Base-by-base conservation (phyloP, 176 grass and related monocot species). In the Sorghum bicolor region DNA sequence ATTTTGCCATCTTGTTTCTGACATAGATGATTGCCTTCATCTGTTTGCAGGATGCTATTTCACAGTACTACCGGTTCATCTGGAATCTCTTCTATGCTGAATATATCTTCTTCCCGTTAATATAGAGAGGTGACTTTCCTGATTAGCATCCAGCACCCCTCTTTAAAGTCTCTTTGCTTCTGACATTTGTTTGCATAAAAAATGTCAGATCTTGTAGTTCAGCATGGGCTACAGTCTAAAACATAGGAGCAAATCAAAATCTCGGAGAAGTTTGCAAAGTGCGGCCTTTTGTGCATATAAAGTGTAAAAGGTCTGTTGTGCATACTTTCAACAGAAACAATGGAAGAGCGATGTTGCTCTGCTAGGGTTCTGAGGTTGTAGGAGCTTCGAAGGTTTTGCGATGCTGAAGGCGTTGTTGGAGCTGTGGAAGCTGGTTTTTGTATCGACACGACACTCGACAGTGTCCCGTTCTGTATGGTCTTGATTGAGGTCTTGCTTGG, bases 61-160 rank as follows among this genome's bases (percentile, higher is more conserved):
- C 86, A 11, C 81, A 96, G 66, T 99, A 89, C 82, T 99, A 99
- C 47, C 83, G 80, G 70, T 96, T 99, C 84, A 96, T 96, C 53
- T 99, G 97, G 97, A 96, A 96, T 70, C 91, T 96, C 39, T 99
- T 99, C 81, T 99, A 99, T 24, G 87, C 93, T 19, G 96, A 96
- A 72, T 99, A 99, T 63, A 81, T 91, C 20, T 81, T 99, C 58
- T 99, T 96, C 70, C 96, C 96, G 1, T 28, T 99, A 16, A 84
- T 96, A 91, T 99, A 96, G 83, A 92, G 79, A 97, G 89, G 87
- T 88, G 85, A 80, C 5, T 32, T 67, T 81, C 39, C 34, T 20
- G 2, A 13, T 20, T 58, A 33, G 2, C 52, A 32, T 78, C 20
- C 4, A 31, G 4, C 47, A 8, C 3, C 43, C 11, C 16, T 66